Evolutionary conservation across 2,329 filamentous ascomycete species (phyloP).

Genomic region (Clarireedia paspali): DNA sequence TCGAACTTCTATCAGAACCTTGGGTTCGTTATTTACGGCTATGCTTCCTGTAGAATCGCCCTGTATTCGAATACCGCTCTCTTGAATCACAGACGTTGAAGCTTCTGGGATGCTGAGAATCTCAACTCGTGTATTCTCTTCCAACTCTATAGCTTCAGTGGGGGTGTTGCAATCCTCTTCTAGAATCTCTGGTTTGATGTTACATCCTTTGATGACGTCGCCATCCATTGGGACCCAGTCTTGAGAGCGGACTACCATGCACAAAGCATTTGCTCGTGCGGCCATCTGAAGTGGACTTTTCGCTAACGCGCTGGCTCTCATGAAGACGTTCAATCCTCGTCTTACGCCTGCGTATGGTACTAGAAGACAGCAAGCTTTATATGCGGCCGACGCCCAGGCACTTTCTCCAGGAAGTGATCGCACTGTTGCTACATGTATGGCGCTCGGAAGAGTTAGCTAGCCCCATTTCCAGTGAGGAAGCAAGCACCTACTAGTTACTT

Average conservation of each 20-base stretch:
- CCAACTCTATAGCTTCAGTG: neutral
- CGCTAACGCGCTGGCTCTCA: neutral
- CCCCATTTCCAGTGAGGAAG: neutral
- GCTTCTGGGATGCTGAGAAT: no score
- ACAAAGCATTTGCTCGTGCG: neutral
- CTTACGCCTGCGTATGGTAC: neutral
- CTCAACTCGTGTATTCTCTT: no score
- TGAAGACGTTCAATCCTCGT: neutral
- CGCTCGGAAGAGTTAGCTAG: neutral
- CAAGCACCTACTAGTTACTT: neutral
- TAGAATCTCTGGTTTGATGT: neutral
- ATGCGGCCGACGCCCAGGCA: neutral
- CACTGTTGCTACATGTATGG: neutral
- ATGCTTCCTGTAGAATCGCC: no score
- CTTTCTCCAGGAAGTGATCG: neutral
- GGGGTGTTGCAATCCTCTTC: neutral
- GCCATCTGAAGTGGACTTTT: neutral
- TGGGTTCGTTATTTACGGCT: no score
- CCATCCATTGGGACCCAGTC: neutral
- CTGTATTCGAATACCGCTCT: no score
- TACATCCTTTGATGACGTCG: neutral
- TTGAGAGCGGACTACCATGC: neutral
- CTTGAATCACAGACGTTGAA: no score
- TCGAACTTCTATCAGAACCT: neutral
- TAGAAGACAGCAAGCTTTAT: neutral